These are phyloP conservation scores for Apiosordaria backusii DNA, from an alignment of 495 filamentous ascomycete genomes.

Conservation along the genomic window DNA sequence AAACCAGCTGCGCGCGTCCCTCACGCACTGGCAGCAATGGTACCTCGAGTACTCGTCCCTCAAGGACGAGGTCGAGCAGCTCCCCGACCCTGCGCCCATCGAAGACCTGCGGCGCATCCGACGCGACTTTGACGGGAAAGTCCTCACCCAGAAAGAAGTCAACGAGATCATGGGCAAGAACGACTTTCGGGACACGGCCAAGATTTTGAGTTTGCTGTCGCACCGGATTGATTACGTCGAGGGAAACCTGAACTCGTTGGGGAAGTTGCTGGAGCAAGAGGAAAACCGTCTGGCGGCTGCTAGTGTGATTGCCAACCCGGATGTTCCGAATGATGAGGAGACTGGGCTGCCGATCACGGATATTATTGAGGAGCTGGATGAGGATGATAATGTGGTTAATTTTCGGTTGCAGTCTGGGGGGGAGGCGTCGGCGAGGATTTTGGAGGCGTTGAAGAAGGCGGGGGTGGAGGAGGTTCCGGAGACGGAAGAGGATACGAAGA, in stretches of 20 bases:
- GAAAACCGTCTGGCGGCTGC: constrained; percentile 63
- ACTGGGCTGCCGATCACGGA: constrained; percentile 70
- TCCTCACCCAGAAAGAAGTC: constrained; percentile 54
- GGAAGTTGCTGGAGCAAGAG: constrained; percentile 62
- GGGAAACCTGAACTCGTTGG: constrained; percentile 67
- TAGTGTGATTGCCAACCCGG: constrained; percentile 42
- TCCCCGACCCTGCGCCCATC: constrained; percentile 49
- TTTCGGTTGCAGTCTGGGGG: constrained; percentile 58
- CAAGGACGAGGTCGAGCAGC: constrained; percentile 68
- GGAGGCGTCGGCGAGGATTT: constrained; percentile 56
- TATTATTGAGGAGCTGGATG: constrained; percentile 88
- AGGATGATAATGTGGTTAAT: constrained; percentile 79
- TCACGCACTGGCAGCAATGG: constrained; percentile 84
- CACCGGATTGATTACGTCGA: constrained; percentile 84
- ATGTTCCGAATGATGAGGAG: constrained; percentile 55
- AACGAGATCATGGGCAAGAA: constrained; percentile 60
- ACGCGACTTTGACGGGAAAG: constrained; percentile 40
- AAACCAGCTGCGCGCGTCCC: constrained; percentile 65
- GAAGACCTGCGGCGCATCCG: constrained; percentile 42
- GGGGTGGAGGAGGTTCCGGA: constrained; percentile 41
- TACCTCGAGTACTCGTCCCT: constrained; percentile 88
- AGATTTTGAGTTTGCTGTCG: constrained; percentile 67
- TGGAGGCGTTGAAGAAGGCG: constrained; percentile 66
- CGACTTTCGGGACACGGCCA: constrained; percentile 45
- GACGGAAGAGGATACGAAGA: constrained; percentile 13